A percentile compares a stretch with the other conserved stretches of the same genome.
Evolutionary conservation across 2,329 filamentous ascomycete genomes (phyloP).

Genomic region (Ophiostoma fasciatum): DNA sequence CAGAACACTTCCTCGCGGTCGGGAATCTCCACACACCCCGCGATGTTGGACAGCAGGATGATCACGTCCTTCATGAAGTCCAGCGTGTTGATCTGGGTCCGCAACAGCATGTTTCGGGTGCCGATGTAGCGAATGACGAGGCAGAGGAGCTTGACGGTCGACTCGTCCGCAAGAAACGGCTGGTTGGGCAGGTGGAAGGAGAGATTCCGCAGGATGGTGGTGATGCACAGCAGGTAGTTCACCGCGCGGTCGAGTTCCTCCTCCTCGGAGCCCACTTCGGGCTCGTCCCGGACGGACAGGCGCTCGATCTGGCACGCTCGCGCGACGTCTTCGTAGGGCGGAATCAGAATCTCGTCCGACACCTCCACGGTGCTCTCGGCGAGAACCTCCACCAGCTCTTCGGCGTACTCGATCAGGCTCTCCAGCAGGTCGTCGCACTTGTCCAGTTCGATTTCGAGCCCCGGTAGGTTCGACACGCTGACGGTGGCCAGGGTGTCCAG

Average conservation of each 20-base stretch:
- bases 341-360: constrained; percentile 71
- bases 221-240: constrained; percentile 77
- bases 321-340: constrained; percentile 75
- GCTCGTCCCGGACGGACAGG: constrained; percentile 54
- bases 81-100: constrained; percentile 68
- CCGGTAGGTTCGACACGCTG: constrained; percentile 44
- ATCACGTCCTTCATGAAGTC: constrained; percentile 97
- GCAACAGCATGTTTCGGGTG: constrained; percentile 73
- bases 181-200: constrained; percentile 75
- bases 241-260: constrained; percentile 79
- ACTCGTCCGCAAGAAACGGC: constrained; percentile 53
- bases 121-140: constrained; percentile 75
- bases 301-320: constrained; percentile 64
- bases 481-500: constrained; percentile 69
- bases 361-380: constrained; percentile 73
- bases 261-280: constrained; percentile 57
- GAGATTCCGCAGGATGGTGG: constrained; percentile 81
- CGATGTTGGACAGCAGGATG: constrained; percentile 77
- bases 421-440: constrained; percentile 82
- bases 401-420: constrained; percentile 75
- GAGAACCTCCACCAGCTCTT: constrained; percentile 74
- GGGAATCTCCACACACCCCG: constrained; percentile 65
- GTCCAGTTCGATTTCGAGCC: constrained; percentile 51
- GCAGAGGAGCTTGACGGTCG: constrained; percentile 71
- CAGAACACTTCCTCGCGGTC: constrained; percentile 77